Percentiles rank a stretch among this genome's conserved stretches.
phyloP scores from a whole-genome alignment of 441 rosid genomes.

The Kokia cookei region DNA sequence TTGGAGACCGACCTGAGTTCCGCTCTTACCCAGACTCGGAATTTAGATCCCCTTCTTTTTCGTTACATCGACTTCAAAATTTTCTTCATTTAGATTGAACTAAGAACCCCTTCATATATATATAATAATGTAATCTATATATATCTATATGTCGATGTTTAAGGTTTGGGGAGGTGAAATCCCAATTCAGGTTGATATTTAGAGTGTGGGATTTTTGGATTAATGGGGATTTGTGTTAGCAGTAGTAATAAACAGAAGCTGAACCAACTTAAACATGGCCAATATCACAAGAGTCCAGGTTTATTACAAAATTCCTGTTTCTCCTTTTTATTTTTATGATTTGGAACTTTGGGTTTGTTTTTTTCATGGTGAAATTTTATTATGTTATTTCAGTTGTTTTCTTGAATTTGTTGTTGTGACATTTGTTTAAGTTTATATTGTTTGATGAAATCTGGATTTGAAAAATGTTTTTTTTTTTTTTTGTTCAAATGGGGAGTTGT shows the following conservation, averaged over 20 bases:
- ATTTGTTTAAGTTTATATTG: not conserved
- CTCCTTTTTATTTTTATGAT: not conserved
- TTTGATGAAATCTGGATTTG: not conserved
- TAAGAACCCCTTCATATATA: not conserved
- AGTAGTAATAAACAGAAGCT: slow-evolving; percentile 26
- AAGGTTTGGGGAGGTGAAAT: slow-evolving; percentile 2
- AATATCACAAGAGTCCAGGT: slow-evolving; percentile 22
- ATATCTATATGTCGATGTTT: not conserved
- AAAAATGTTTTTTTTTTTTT: not conserved
- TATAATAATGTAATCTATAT: slow-evolving; percentile 12
- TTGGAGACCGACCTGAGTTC: slow-evolving; percentile 9
- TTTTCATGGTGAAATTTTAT: not conserved
- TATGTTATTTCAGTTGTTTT: not conserved
- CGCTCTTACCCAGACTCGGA: slow-evolving; percentile 17
- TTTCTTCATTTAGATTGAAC: not conserved
- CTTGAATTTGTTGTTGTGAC: not conserved
- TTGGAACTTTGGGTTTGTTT: not conserved
- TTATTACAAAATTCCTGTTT: slow-evolving; percentile 2
- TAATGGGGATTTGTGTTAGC: slow-evolving; percentile 87
- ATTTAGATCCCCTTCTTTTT: not conserved
- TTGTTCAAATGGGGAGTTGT: not conserved
- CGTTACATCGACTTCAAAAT: not conserved
- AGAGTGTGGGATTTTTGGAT: slow-evolving; percentile 14
- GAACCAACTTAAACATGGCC: slow-evolving; percentile 12
- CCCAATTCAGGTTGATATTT: slow-evolving; percentile 1